A percentile compares a stretch with the other conserved stretches of the same genome.
Conservation (phyloP, 495 filamentous ascomycete species). For the Thozetella sp. region DNA sequence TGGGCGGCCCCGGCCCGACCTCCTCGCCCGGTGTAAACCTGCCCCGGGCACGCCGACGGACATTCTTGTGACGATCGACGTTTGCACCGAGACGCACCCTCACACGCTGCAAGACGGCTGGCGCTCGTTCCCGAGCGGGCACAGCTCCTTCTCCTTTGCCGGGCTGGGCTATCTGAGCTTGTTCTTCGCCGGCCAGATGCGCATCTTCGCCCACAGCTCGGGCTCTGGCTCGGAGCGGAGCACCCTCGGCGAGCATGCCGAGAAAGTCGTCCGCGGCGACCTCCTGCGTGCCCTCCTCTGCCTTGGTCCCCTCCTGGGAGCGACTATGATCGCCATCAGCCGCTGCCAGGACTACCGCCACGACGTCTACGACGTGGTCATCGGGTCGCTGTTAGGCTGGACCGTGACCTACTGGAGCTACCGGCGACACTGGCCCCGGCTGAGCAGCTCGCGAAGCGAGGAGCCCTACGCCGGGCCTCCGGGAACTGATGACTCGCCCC, state of each 20-base stretch:
- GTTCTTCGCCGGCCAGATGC: constrained; percentile 79
- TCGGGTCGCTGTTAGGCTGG: constrained; percentile 74
- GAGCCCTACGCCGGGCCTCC: constrained; percentile 48
- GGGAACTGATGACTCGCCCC: constrained; percentile 4
- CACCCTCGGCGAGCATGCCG: constrained; percentile 12
- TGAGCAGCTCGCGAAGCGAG: constrained; percentile 46
- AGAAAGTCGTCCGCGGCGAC: constrained; percentile 48
- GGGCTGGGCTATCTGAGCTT: constrained; percentile 83
- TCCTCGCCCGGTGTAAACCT: constrained; percentile 87
- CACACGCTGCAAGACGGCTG: constrained; percentile 89
- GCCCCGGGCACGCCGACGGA: constrained; percentile 62
- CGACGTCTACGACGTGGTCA: constrained; percentile 89
- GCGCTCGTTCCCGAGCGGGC: constrained; percentile 90
- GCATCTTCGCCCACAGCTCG: constrained; percentile 73
- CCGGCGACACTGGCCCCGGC: constrained; percentile 59
- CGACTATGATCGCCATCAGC: constrained; percentile 86
- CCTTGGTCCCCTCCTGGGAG: constrained; percentile 72
- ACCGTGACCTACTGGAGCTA: constrained; percentile 82
- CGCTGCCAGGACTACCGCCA: constrained; percentile 93
- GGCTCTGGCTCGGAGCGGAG: constrained; percentile 13
- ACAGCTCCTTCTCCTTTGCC: constrained; percentile 82
- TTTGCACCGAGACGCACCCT: constrained; percentile 79
- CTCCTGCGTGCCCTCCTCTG: constrained; percentile 67
- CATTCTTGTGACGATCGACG: constrained; percentile 68
- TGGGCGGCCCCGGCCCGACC: constrained; percentile 86